Percentiles rank a stretch among this genome's conserved stretches.
phyloP scores from a whole-genome alignment of 345 rosid species.

The Eucalyptus sp. region DNA sequence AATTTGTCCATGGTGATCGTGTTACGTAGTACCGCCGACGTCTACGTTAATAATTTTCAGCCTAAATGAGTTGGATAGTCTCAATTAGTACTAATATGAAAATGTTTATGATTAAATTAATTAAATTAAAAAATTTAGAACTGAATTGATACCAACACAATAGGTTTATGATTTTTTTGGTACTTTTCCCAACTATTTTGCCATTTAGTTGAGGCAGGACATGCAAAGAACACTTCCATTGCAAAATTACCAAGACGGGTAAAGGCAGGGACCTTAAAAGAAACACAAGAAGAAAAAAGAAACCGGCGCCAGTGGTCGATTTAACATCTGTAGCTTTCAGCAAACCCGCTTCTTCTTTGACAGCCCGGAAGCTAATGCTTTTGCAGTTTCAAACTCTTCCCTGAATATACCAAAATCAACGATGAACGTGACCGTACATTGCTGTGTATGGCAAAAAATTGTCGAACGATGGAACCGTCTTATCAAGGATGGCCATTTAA shows the following conservation, averaged over 20 bases:
- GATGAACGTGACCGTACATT: not conserved
- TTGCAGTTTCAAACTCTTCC: constrained; percentile 60
- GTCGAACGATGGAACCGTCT: not conserved
- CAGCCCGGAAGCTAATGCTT: constrained; percentile 49
- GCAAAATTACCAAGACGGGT: not conserved
- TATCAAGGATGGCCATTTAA: not conserved
- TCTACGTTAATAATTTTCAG: too few relatives aligned
- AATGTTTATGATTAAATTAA: rapidly evolving
- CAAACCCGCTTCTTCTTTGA: constrained; percentile 57
- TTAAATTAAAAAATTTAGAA: rapidly evolving
- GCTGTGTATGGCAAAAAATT: not conserved
- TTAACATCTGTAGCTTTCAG: constrained; percentile 70
- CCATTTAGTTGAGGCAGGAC: not conserved
- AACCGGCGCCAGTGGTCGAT: constrained; percentile 65
- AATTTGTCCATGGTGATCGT: too few relatives aligned
- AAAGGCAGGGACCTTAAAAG: not conserved
- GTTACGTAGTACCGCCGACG: rapidly evolving
- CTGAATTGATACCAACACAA: too few relatives aligned
- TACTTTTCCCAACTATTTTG: too few relatives aligned
- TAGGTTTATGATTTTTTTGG: rapidly evolving
- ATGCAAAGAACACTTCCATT: not conserved
- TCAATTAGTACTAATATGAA: too few relatives aligned
- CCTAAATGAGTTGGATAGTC: too few relatives aligned
- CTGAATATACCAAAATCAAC: constrained; percentile 1
- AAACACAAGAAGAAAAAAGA: not conserved